Conservation (phyloP, 2,329 filamentous ascomycete species). For the Diplodia mutila region DNA sequence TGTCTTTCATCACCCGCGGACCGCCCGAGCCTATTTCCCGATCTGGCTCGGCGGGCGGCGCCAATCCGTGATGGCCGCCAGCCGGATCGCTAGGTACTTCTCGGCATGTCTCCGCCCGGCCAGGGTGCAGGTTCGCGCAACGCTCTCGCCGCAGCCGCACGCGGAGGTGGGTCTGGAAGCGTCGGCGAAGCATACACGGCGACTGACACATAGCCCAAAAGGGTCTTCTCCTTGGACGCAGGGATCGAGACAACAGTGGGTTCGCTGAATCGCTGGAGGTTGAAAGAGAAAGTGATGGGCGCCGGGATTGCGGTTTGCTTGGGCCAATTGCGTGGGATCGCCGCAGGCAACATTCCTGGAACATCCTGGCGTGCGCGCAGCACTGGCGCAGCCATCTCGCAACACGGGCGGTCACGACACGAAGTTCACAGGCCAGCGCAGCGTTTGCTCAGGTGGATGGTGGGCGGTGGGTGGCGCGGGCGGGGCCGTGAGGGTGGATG, state of each 20-base stretch:
- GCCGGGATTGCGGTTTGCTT: background rate
- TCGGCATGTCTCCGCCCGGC: background rate
- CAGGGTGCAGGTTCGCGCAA: background rate
- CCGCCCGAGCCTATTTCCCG: background rate
- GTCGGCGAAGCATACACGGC: too few relatives aligned
- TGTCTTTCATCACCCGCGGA: background rate
- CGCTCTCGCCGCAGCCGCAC: background rate
- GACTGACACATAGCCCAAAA: background rate
- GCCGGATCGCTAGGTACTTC: constrained; percentile 2
- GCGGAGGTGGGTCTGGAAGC: background rate
- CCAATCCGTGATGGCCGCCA: background rate
- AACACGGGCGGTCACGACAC: background rate
- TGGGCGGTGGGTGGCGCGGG: background rate
- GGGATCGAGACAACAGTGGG: background rate
- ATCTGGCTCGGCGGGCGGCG: background rate
- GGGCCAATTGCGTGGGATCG: background rate
- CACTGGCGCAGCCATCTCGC: background rate
- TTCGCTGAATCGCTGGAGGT: background rate
- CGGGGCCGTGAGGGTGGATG: background rate
- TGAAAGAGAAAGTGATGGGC: background rate
- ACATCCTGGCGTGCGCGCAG: background rate
- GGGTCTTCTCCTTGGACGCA: background rate
- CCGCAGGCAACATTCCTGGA: background rate
- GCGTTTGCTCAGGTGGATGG: background rate
- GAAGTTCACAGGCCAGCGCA: background rate